A percentile compares a stretch with the other conserved stretches of the same genome.
Conservation (phyloP, 2,329 filamentous ascomycete species). For the Fusarium subglutinans region DNA sequence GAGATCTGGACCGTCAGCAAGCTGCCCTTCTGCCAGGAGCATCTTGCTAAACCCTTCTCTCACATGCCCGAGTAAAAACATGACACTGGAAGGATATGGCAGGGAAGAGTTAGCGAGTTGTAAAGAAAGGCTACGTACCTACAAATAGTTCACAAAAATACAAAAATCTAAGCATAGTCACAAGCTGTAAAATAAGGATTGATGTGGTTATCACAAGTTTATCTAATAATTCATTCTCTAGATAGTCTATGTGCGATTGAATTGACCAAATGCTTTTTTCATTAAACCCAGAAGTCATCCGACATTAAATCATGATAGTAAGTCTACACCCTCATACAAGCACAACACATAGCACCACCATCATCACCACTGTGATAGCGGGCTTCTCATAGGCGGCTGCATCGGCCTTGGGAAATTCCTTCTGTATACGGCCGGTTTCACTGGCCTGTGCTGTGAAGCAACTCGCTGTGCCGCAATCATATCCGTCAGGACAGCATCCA, state of each 20-base stretch:
- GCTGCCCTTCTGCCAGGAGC: constrained; percentile 75
- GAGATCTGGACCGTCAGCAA: constrained; percentile 77
- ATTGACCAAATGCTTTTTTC: neutral
- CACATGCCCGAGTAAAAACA: constrained; percentile 67
- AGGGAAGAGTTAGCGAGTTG: constrained; percentile 9
- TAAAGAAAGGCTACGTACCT: neutral
- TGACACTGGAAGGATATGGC: neutral
- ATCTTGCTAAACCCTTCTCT: constrained; percentile 69
- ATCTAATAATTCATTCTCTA: constrained; percentile 19
- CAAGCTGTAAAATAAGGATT: neutral
- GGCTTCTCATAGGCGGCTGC: constrained; percentile 1
- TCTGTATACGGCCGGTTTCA: constrained; percentile 66
- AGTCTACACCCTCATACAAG: constrained; percentile 7
- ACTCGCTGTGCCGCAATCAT: constrained; percentile 75
- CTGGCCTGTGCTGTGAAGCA: constrained; percentile 68
- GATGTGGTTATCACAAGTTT: constrained; percentile 3
- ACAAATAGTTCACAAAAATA: neutral
- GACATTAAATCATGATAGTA: constrained; percentile 2
- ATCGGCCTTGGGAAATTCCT: constrained; percentile 55
- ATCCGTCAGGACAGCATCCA: constrained; percentile 86
- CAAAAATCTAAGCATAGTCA: neutral
- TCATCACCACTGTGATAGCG: constrained; percentile 11
- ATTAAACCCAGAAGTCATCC: constrained; percentile 1
- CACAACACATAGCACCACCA: neutral
- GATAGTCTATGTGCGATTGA: constrained; percentile 14